phyloP scores from a whole-genome alignment of 2,329 filamentous ascomycete genomes.

The Trichophyton mentagrophytes region DNA sequence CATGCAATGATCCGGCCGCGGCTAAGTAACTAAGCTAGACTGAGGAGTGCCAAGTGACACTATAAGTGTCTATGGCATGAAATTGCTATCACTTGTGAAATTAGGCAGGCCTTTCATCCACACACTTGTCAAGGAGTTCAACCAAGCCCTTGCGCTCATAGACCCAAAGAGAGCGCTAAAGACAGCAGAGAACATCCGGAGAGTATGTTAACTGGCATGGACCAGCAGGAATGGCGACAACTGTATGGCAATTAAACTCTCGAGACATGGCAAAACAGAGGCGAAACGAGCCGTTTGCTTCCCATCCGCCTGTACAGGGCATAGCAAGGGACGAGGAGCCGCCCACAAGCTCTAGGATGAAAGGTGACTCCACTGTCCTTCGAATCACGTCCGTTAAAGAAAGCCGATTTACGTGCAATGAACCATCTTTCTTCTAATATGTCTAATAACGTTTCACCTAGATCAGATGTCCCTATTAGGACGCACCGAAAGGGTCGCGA shows the following conservation, averaged over 20 bases:
- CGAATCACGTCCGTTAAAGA: not conserved
- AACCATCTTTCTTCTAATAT: not conserved
- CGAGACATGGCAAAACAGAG: not conserved
- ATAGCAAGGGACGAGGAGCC: not conserved
- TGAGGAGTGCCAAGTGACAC: no score
- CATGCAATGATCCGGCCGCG: no score
- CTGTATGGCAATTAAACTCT: not conserved
- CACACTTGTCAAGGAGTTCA: no score
- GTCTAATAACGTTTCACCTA: not conserved
- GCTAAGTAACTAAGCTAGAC: no score
- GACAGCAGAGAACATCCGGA: not conserved
- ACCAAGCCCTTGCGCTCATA: not conserved
- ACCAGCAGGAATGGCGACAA: not conserved
- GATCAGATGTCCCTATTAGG: not conserved
- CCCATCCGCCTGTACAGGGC: not conserved
- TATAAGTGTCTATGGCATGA: no score
- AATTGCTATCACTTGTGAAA: no score
- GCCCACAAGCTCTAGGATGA: not conserved
- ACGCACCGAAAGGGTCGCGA: not conserved
- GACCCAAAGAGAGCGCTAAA: not conserved
- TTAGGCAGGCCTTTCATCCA: no score
- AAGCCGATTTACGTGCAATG: not conserved
- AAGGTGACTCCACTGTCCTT: not conserved
- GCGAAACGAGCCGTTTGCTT: not conserved
- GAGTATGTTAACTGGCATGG: not conserved